These are phyloP conservation scores for Maudiozyma bulderi DNA, from an alignment of 805 yeast genomes.

Conservation along the genomic window DNA sequence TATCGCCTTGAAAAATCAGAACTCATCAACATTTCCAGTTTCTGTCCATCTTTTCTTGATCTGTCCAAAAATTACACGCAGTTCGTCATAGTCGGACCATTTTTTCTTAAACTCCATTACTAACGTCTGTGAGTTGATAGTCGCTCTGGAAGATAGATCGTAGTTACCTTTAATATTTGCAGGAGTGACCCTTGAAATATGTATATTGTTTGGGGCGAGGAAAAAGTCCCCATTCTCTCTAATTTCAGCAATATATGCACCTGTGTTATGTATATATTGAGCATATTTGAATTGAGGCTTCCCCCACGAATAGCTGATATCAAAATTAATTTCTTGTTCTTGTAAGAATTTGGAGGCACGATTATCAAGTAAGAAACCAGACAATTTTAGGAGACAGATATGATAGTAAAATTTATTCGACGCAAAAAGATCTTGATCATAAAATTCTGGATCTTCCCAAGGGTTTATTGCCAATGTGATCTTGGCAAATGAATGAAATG, in stretches of 20 bases:
- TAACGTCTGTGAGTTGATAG: conserved; percentile 60
- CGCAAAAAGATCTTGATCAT: conserved; percentile 32
- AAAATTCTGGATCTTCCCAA: conserved; percentile 52
- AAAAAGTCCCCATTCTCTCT: conserved; percentile 69
- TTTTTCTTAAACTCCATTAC: conserved; percentile 59
- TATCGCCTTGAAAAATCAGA: neutral
- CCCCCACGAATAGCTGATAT: conserved; percentile 87
- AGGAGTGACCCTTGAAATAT: conserved; percentile 62
- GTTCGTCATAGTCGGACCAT: conserved; percentile 43
- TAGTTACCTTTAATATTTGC: conserved; percentile 26
- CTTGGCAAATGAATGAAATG: conserved; percentile 79
- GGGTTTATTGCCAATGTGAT: conserved; percentile 62
- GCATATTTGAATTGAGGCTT: conserved; percentile 69
- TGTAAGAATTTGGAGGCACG: conserved; percentile 59
- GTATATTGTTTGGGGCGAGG: conserved; percentile 80
- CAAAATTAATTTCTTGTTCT: conserved; percentile 40
- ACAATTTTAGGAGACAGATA: conserved; percentile 52
- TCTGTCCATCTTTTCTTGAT: conserved; percentile 43
- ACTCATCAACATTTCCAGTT: conserved; percentile 27
- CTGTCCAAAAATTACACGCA: conserved; percentile 46
- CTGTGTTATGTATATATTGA: conserved; percentile 84
- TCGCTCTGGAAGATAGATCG: conserved; percentile 25
- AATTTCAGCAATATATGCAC: conserved; percentile 82
- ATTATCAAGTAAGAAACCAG: conserved; percentile 76
- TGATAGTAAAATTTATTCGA: conserved; percentile 68